Percentiles rank a stretch among this genome's conserved stretches.
These are phyloP conservation scores for Geosiphon pyriformis DNA, from an alignment of 192 early-diverging fungal species.

Conservation along the genomic window DNA sequence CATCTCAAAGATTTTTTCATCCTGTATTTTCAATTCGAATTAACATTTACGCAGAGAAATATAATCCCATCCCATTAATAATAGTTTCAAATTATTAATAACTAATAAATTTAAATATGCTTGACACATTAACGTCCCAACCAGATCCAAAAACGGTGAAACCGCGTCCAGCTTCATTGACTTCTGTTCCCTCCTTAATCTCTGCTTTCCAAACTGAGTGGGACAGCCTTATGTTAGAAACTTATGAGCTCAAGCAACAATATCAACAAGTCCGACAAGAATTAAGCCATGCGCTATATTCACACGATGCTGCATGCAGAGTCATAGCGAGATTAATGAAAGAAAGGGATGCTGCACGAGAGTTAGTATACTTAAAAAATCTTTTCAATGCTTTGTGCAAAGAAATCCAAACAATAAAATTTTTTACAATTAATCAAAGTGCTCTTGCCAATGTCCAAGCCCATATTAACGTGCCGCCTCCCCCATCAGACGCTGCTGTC, in stretches of 20 bases:
- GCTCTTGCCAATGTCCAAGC: constrained; percentile 56
- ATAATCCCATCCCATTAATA: too few species aligned
- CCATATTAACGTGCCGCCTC: constrained; percentile 46
- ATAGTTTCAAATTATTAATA: too few species aligned
- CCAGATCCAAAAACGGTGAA: constrained; percentile 59
- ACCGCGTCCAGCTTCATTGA: constrained; percentile 85
- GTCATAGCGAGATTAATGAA: constrained; percentile 89
- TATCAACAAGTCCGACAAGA: constrained; percentile 88
- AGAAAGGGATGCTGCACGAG: constrained; percentile 87
- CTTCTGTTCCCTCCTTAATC: constrained; percentile 87
- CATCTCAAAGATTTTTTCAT: not conserved
- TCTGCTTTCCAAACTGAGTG: constrained; percentile 91
- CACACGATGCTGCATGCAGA: constrained; percentile 92
- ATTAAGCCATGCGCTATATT: constrained; percentile 89
- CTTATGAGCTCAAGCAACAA: constrained; percentile 87
- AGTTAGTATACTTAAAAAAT: constrained; percentile 32
- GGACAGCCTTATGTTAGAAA: constrained; percentile 94
- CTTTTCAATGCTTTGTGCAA: too few species aligned
- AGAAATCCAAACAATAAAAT: not conserved
- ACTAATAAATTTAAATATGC: not conserved
- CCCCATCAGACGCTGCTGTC: constrained; percentile 26
- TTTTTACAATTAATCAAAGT: constrained; percentile 26
- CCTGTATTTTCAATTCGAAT: not conserved
- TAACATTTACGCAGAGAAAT: too few species aligned
- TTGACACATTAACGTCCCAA: not conserved